Evolutionary conservation across 1,284 basidiomycete genomes (phyloP).

Genomic region (Ustilago curta): DNA sequence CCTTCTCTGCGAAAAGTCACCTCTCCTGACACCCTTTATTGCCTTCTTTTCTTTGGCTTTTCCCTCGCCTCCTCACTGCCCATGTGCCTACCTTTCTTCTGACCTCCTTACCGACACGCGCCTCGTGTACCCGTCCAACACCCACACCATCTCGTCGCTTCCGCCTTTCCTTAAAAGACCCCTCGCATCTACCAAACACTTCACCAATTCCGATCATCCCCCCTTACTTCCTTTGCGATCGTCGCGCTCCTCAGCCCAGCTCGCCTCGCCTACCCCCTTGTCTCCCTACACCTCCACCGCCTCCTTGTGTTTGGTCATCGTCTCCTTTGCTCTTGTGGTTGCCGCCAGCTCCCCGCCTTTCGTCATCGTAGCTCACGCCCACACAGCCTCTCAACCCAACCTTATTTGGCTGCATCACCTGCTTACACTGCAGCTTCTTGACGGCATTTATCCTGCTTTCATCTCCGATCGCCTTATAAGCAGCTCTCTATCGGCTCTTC

Average conservation of each 20-base stretch:
- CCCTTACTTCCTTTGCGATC: slow-evolving; percentile 43
- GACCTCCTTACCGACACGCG: slow-evolving; percentile 39
- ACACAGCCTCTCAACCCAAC: slow-evolving; percentile 10
- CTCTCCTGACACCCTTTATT: slow-evolving; percentile 24
- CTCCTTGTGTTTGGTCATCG: slow-evolving; percentile 34
- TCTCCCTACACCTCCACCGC: slow-evolving; percentile 13
- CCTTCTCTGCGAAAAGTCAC: slow-evolving; percentile 16
- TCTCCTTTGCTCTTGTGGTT: neutral
- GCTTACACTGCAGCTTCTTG: slow-evolving; percentile 20
- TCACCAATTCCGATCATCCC: slow-evolving; percentile 41
- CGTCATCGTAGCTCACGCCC: slow-evolving; percentile 1
- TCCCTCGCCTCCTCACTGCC: slow-evolving; percentile 7
- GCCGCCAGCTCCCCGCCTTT: slow-evolving; percentile 4
- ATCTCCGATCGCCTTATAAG: slow-evolving; percentile 43
- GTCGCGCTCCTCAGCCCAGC: slow-evolving; percentile 32
- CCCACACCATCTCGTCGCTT: slow-evolving; percentile 19
- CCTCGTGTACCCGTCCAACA: slow-evolving; percentile 36
- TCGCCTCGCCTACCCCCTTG: slow-evolving; percentile 29
- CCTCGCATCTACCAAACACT: slow-evolving; percentile 51
- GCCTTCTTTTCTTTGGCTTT: slow-evolving; percentile 7
- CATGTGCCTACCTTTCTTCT: neutral
- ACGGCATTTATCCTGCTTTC: slow-evolving; percentile 30
- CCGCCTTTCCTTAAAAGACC: slow-evolving; percentile 40
- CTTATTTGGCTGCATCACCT: slow-evolving; percentile 33
- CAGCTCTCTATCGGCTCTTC: slow-evolving; percentile 4